phyloP scores from a whole-genome alignment of 2,329 filamentous ascomycete genomes.

The Penicillium griseofulvum region DNA sequence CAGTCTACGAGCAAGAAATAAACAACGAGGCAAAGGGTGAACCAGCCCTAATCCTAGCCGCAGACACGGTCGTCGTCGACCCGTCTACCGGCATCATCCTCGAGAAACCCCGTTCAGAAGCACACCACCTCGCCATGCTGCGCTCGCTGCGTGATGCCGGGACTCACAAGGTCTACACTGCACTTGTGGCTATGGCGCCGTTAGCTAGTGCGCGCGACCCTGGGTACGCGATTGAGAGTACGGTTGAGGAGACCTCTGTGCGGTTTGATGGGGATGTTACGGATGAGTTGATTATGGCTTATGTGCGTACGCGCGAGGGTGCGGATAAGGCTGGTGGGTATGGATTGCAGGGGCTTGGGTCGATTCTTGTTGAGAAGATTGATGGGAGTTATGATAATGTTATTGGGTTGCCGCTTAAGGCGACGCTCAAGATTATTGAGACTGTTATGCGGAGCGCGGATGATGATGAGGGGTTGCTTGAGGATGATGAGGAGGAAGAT shows the following conservation, averaged over 20 bases:
- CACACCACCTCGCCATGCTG: conserved; percentile 80
- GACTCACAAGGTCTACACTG: conserved; percentile 80
- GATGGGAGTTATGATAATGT: conserved; percentile 93
- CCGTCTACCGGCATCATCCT: conserved; percentile 72
- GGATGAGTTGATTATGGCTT: conserved; percentile 77
- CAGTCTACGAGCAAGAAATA: conserved; percentile 64
- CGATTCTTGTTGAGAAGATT: conserved; percentile 82
- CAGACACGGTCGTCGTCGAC: conserved; percentile 82
- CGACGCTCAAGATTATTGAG: conserved; percentile 78
- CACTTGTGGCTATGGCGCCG: conserved; percentile 79
- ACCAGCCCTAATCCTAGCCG: conserved; percentile 80
- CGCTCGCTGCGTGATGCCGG: conserved; percentile 73
- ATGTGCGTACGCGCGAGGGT: conserved; percentile 74
- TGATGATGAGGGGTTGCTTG: conserved; percentile 56
- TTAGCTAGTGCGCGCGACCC: conserved; percentile 76
- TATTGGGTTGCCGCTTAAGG: conserved; percentile 79
- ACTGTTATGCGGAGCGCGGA: conserved; percentile 77
- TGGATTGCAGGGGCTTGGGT: conserved; percentile 84
- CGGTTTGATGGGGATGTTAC: conserved; percentile 71
- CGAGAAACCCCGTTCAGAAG: conserved; percentile 83
- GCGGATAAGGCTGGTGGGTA: conserved; percentile 96
- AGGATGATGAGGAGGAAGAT: conserved; percentile 38
- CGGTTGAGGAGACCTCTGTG: conserved; percentile 90
- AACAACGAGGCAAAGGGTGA: conserved; percentile 60
- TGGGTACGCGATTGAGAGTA: conserved; percentile 76